Conservation (phyloP, 768 basidiomycete genomes). For the Rhodosporidiobolus odoratus region DNA sequence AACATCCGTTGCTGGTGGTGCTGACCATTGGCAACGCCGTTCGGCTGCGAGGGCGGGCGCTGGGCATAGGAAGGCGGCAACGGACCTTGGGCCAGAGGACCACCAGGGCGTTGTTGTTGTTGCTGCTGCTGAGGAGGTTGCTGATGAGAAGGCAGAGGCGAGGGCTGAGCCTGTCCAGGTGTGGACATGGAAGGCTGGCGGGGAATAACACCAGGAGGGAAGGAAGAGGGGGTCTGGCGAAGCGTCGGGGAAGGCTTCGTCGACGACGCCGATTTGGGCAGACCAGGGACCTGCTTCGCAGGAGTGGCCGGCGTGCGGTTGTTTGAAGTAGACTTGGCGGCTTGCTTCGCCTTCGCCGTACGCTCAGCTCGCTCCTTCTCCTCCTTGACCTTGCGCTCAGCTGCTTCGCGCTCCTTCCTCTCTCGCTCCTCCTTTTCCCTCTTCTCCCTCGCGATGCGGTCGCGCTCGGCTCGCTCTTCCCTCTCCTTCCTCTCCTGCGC, state of each 20-base stretch:
- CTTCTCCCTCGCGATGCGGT: slow-evolving; percentile 57
- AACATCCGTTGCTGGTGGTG: slow-evolving; percentile 28
- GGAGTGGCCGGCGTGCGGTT: slow-evolving; percentile 26
- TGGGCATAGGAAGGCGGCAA: slow-evolving; percentile 33
- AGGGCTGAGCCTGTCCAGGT: neutral
- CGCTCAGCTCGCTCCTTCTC: slow-evolving; percentile 46
- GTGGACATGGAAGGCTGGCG: slow-evolving; percentile 22
- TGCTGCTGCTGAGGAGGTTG: slow-evolving; percentile 6
- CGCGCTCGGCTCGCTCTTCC: slow-evolving; percentile 50
- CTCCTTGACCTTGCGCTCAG: slow-evolving; percentile 57
- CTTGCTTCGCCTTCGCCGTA: slow-evolving; percentile 31
- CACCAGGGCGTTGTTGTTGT: slow-evolving; percentile 7
- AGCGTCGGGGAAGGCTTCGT: slow-evolving; percentile 4
- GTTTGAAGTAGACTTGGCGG: slow-evolving; percentile 25
- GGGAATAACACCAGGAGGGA: slow-evolving; percentile 32
- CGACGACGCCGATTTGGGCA: slow-evolving; percentile 30
- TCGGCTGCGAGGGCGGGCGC: slow-evolving; percentile 24
- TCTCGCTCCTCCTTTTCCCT: slow-evolving; percentile 51
- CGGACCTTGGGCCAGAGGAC: slow-evolving; percentile 7
- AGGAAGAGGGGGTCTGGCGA: slow-evolving; percentile 12
- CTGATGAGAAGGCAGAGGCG: neutral
- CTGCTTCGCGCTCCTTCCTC: slow-evolving; percentile 29
- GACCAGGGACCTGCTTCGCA: slow-evolving; percentile 33
- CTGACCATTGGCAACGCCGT: slow-evolving; percentile 6
- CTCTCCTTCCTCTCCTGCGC: slow-evolving; percentile 48